Evolutionary conservation across 257 asterid species (phyloP), one percentile per base, ranked within the genome.

Genomic region (Osmanthus fragrans): DNA sequence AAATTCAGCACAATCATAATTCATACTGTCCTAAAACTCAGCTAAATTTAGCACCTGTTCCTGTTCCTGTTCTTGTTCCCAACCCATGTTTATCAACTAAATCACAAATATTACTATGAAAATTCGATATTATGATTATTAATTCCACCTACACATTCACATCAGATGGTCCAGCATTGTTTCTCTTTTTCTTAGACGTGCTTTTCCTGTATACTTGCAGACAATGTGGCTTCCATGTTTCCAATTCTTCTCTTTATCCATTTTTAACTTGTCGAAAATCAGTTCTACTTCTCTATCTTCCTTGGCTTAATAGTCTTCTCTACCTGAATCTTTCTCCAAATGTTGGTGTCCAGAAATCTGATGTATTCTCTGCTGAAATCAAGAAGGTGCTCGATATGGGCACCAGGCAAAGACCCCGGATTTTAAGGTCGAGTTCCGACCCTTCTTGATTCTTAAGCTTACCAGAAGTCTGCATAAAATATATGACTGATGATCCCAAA

Each of bases 1-100:
- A 91, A 93, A 85, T 91, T 84, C 81, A 93, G 89, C 97, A 74
- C 77, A 71, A 80, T 71, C 75, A 83, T 34, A 27, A 73, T 75
- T 68, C 75, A 76, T 68, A 72, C 72, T 29, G 76, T 73, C 40
- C 87, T 83, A 75, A 73, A 79, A 82, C 72, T 80, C 66, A 84
- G 84, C 94, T 79, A 83, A 90, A 89, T 89, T 89, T 88, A 90
- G 96, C 97, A 91, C 80, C 80, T 88, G 95, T 92, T 90, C 98
- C 80, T 88, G 95, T 92, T 90, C 98, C 95, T 87, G 89, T 56
- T 90, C 98, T 92, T 87, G 88, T 19, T 77, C 91, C 88, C 87
- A 39, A 80, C 23, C 84, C 77, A 56, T 74, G 33, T 23, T 71
- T 25, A 77, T 74, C 71, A 79, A 81, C 51, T 37, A 25, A 32